These are phyloP conservation scores for Aspergillus thermomutatus DNA, from an alignment of 2,329 filamentous ascomycete species.

Conservation along the genomic window DNA sequence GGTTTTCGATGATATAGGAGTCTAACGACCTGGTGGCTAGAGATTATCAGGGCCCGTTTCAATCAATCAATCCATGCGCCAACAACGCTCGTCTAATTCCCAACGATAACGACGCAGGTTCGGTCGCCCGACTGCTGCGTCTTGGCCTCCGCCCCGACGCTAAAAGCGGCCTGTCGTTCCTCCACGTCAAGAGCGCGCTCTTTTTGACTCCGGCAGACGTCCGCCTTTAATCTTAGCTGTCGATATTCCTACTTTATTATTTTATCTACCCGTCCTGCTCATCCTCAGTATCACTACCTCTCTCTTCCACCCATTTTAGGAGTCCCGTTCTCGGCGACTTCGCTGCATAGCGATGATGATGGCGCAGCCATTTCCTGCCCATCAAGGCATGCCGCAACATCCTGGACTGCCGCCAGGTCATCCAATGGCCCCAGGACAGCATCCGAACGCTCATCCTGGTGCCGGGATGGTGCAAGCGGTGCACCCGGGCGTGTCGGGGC, in stretches of 20 bases:
- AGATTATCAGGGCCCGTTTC: slow-evolving; percentile 21
- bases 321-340: slow-evolving; percentile 34
- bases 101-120: slow-evolving; percentile 29
- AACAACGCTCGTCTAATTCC: slow-evolving; percentile 25
- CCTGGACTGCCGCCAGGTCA: slow-evolving; percentile 59
- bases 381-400: slow-evolving; percentile 58
- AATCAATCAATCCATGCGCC: slow-evolving; percentile 32
- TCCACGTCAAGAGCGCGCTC: slow-evolving; percentile 29
- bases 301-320: slow-evolving; percentile 12
- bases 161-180: slow-evolving; percentile 31
- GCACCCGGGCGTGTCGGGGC: slow-evolving; percentile 59
- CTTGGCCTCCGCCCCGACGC: slow-evolving; percentile 34
- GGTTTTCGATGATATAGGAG: slow-evolving; percentile 12
- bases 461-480: slow-evolving; percentile 54
- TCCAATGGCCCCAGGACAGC: slow-evolving; percentile 56
- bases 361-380: slow-evolving; percentile 55
- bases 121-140: slow-evolving; percentile 33
- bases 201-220: slow-evolving; percentile 17
- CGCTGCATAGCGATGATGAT: slow-evolving; percentile 50
- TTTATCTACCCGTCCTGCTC: slow-evolving; percentile 1
- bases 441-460: slow-evolving; percentile 54
- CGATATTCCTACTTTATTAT: slow-evolving; percentile 8
- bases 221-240: slow-evolving; percentile 13
- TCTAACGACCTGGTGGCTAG: slow-evolving; percentile 23
- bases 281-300: slow-evolving; percentile 1